Percentiles rank a stretch among this genome's conserved stretches.
These are phyloP conservation scores for Litchi chinensis DNA, from an alignment of 345 rosid species.

Conservation along the genomic window DNA sequence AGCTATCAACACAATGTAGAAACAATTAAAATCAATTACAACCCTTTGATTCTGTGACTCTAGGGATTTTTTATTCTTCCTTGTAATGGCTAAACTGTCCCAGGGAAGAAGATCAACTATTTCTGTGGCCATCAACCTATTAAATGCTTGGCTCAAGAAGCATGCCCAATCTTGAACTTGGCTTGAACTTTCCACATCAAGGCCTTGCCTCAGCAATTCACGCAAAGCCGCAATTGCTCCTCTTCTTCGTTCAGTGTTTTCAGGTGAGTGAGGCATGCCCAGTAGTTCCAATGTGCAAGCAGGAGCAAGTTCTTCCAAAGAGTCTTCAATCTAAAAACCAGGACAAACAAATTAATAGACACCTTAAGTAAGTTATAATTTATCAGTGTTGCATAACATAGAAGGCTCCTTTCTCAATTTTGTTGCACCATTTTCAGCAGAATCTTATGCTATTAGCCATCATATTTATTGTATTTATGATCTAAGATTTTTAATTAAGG, in stretches of 20 bases:
- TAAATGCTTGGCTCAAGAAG: constrained; percentile 76
- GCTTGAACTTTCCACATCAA: constrained; percentile 81
- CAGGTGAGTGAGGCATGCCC: constrained; percentile 78
- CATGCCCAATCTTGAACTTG: constrained; percentile 90
- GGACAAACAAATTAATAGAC: constrained; percentile 12
- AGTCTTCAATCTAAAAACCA: constrained; percentile 81
- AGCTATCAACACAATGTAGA: constrained; percentile 71
- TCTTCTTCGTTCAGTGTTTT: constrained; percentile 76
- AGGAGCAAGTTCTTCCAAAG: constrained; percentile 98
- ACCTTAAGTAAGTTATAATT: background rate
- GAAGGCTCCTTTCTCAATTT: background rate
- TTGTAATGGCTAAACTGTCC: constrained; percentile 64
- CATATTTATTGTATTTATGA: background rate
- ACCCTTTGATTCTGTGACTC: constrained; percentile 94
- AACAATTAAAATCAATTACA: constrained; percentile 78
- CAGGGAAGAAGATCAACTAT: constrained; percentile 91
- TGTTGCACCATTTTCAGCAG: constrained; percentile 16
- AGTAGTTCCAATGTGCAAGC: constrained; percentile 95
- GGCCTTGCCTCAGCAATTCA: constrained; percentile 90
- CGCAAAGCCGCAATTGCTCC: constrained; percentile 92
- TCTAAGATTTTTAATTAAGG: background rate
- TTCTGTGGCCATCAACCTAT: constrained; percentile 79
- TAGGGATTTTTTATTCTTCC: constrained; percentile 89
- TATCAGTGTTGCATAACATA: background rate
- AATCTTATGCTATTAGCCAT: background rate